A percentile compares a stretch with the other conserved stretches of the same genome.
phyloP scores from a whole-genome alignment of 352 stramenopile species.

The Hyaloperonospora arabidopsidis region DNA sequence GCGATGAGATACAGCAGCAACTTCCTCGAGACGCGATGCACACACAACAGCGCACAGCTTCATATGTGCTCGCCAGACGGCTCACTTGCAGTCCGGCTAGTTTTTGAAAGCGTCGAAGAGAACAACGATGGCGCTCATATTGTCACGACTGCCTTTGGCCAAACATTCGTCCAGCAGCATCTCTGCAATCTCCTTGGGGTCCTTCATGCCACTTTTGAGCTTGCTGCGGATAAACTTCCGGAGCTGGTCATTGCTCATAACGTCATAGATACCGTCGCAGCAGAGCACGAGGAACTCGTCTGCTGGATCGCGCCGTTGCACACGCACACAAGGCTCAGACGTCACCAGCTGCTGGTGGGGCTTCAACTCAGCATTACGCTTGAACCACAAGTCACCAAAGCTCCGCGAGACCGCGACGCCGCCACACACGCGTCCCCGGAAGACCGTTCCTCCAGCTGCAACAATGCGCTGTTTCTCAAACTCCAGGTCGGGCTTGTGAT shows the following conservation, averaged over 20 bases:
- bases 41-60: constrained; percentile 4
- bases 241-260: constrained; percentile 91
- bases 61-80: constrained; percentile 24
- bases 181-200: constrained; percentile 64
- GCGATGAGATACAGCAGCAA: no score
- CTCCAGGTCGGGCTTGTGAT: constrained; percentile 82
- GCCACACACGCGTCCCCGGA: constrained; percentile 76
- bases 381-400: constrained; percentile 87
- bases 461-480: constrained; percentile 84
- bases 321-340: constrained; percentile 71
- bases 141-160: constrained; percentile 74
- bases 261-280: constrained; percentile 92
- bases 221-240: constrained; percentile 85
- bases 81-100: constrained; percentile 7
- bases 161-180: constrained; percentile 77
- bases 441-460: constrained; percentile 72
- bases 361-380: constrained; percentile 70
- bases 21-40: no score
- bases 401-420: constrained; percentile 78
- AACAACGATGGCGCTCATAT: constrained; percentile 83
- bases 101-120: constrained; percentile 51
- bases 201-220: constrained; percentile 43
- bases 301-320: constrained; percentile 57
- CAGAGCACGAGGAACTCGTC: constrained; percentile 90
- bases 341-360: constrained; percentile 81